These are phyloP conservation scores for Didymellaceae sp. DNA, from an alignment of 2,329 filamentous ascomycete species.

Conservation along the genomic window DNA sequence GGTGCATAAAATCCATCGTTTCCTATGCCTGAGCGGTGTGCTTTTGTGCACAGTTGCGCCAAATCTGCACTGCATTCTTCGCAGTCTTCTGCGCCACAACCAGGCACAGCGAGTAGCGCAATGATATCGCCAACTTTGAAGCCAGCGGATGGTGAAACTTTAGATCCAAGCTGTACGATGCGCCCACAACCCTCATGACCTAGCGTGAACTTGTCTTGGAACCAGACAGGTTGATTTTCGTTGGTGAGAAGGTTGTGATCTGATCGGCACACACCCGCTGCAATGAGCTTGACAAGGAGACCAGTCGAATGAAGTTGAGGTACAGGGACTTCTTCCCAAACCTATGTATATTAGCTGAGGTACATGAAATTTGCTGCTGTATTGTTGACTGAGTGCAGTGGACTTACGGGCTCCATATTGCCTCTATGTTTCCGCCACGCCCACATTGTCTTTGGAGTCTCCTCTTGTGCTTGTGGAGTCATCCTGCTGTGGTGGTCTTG, in stretches of 20 bases:
- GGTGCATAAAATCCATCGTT: constrained; percentile 27
- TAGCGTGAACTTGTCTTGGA: constrained; percentile 26
- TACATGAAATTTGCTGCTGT: too few species aligned
- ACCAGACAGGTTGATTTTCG: constrained; percentile 28
- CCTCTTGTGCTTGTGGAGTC: background rate
- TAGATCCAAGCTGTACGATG: constrained; percentile 19
- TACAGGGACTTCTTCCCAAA: constrained; percentile 26
- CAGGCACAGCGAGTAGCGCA: constrained; percentile 26
- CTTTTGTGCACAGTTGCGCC: constrained; percentile 22
- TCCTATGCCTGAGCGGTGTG: constrained; percentile 26
- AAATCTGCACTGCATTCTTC: constrained; percentile 25
- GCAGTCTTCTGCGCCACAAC: constrained; percentile 21
- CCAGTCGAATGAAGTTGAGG: constrained; percentile 20
- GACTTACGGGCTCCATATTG: constrained; percentile 27
- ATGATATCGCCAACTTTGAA: constrained; percentile 24
- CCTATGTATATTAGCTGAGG: constrained; percentile 3
- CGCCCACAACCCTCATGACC: constrained; percentile 30
- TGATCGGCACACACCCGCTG: constrained; percentile 30
- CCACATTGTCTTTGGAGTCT: constrained; percentile 22
- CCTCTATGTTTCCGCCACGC: constrained; percentile 32
- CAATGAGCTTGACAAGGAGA: constrained; percentile 25
- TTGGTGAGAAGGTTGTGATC: constrained; percentile 32
- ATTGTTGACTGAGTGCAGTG: too few species aligned
- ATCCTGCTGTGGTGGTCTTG: background rate
- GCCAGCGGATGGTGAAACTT: constrained; percentile 8